Evolutionary conservation across 73 alveolate species (phyloP).

Genomic region (Paramecium octaurelia): DNA sequence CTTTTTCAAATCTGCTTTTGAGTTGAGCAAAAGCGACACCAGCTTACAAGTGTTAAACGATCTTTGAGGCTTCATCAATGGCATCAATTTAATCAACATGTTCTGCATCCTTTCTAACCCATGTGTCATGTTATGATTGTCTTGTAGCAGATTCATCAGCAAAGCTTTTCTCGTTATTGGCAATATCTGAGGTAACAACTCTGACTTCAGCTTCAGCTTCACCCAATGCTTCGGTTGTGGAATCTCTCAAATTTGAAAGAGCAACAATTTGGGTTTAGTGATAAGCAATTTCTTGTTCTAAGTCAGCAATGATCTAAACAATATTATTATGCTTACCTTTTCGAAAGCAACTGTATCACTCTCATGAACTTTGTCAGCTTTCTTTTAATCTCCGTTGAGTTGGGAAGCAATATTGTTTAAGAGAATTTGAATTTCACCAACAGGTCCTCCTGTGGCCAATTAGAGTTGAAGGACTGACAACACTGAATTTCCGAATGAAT

Average conservation of each 20-base stretch:
- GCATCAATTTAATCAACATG: constrained; percentile 43
- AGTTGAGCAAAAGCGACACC: constrained; percentile 52
- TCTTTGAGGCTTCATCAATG: constrained; percentile 36
- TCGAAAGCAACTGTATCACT: constrained; percentile 37
- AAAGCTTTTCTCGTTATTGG: constrained; percentile 18
- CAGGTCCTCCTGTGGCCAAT: constrained; percentile 47
- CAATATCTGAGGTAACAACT: constrained; percentile 47
- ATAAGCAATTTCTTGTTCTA: constrained; percentile 21
- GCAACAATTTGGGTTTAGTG: constrained; percentile 21
- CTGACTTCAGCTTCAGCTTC: constrained; percentile 46
- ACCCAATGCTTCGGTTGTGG: constrained; percentile 43
- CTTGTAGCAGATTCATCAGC: constrained; percentile 27
- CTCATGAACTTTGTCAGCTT: constrained; percentile 54
- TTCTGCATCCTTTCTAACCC: constrained; percentile 35
- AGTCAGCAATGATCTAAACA: constrained; percentile 5
- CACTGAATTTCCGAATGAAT: constrained; percentile 42
- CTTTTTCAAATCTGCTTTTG: constrained; percentile 45
- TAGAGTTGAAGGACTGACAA: constrained; percentile 44
- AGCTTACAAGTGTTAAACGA: constrained; percentile 47
- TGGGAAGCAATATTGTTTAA: constrained; percentile 48
- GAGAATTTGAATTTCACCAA: constrained; percentile 44
- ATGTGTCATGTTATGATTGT: not conserved
- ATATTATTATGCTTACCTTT: not conserved
- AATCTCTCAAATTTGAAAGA: not conserved
- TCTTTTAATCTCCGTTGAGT: constrained; percentile 42